Evolutionary conservation across 805 yeast genomes (phyloP).

Genomic region (Candida tammaniensis): DNA sequence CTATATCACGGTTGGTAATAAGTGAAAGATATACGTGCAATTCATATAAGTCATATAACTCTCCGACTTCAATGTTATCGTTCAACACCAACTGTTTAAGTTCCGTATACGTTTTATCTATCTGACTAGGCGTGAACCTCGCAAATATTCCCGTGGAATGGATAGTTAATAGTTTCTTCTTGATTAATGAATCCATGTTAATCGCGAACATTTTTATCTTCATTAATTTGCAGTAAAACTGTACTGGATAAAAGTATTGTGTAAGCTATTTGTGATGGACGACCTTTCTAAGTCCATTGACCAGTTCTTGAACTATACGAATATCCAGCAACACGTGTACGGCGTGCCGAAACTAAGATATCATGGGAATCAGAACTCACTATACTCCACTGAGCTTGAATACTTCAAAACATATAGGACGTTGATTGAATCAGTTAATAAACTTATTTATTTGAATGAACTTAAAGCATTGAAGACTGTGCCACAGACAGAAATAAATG

Average conservation of each 20-base stretch:
- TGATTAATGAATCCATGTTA: constrained; percentile 16
- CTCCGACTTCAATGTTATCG: constrained; percentile 42
- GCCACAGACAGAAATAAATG: constrained; percentile 15
- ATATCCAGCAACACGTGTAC: constrained; percentile 26
- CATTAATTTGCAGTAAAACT: no score
- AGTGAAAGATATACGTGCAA: constrained; percentile 68
- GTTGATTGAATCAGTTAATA: constrained; percentile 22
- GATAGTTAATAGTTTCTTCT: constrained; percentile 49
- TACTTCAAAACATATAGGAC: constrained; percentile 24
- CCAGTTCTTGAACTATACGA: constrained; percentile 10
- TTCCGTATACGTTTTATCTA: constrained; percentile 36
- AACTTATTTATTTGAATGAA: constrained; percentile 27
- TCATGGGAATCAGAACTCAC: constrained; percentile 2
- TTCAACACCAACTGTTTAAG: constrained; percentile 30
- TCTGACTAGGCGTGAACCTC: constrained; percentile 45
- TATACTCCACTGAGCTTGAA: constrained; percentile 18
- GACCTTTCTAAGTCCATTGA: constrained; percentile 12
- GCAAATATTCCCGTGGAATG: constrained; percentile 52
- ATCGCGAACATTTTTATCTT: no score
- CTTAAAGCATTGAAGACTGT: constrained; percentile 18
- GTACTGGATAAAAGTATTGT: no score
- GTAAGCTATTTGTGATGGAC: no score
- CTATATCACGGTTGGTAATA: constrained; percentile 59
- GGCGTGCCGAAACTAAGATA: constrained; percentile 26
- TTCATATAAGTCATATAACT: constrained; percentile 58